Conservation (phyloP, 441 rosid genomes). For the Brassica balearica region DNA sequence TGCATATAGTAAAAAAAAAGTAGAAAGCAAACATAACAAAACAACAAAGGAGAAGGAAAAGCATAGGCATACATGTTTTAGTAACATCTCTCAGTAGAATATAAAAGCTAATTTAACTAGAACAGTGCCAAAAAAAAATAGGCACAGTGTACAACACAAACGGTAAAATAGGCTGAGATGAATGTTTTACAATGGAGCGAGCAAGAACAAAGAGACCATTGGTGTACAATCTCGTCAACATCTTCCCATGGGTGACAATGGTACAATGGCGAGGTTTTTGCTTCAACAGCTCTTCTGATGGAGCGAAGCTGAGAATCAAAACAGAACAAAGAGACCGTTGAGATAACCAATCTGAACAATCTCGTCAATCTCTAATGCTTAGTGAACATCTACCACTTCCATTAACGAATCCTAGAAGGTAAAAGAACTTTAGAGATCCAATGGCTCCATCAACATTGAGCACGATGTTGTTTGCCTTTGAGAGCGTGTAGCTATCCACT, state of each 20-base stretch:
- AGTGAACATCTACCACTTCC: conserved; percentile 91
- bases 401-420: no score
- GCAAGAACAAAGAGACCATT: conserved; percentile 92
- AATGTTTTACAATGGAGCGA: conserved; percentile 70
- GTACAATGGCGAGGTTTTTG: no score
- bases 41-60: conserved; percentile 19
- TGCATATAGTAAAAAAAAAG: background rate
- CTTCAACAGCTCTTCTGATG: no score
- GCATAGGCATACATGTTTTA: conserved; percentile 25
- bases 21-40: conserved; percentile 16
- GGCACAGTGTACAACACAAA: no score
- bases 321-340: conserved; percentile 90
- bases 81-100: conserved; percentile 21
- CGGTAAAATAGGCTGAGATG: background rate
- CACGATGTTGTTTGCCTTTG: conserved; percentile 85
- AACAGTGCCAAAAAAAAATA: background rate
- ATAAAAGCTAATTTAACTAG: conserved; percentile 13
- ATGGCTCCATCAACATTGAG: conserved; percentile 92
- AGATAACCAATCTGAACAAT: conserved; percentile 85
- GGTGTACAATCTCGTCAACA: conserved; percentile 82
- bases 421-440: no score
- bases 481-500: conserved; percentile 87
- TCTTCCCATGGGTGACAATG: no score
- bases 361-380: conserved; percentile 89
- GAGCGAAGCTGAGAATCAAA: no score